A percentile compares a stretch with the other conserved stretches of the same genome.
phyloP scores from a whole-genome alignment of 331 rosid species.

The Arachis monticola region DNA sequence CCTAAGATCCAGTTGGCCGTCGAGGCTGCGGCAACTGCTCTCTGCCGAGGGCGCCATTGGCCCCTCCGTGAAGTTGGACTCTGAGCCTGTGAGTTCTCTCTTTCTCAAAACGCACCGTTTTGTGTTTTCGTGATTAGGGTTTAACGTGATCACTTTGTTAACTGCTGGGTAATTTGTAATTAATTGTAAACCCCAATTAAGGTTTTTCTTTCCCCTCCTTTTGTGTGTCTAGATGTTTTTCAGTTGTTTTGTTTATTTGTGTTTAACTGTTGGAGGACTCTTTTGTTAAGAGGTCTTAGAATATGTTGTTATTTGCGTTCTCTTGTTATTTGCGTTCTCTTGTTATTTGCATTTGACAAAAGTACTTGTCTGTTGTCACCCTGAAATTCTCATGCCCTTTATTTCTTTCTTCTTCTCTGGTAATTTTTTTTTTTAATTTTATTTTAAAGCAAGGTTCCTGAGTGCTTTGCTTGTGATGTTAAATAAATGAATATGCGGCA shows the following conservation, averaged over 20 bases:
- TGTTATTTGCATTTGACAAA: slow-evolving; percentile 52
- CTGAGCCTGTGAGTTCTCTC: slow-evolving; percentile 81
- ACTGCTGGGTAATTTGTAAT: slow-evolving; percentile 20
- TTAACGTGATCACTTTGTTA: slow-evolving; percentile 23
- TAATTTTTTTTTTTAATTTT: neutral
- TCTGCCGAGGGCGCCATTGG: slow-evolving; percentile 85
- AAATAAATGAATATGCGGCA: neutral
- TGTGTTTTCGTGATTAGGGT: slow-evolving; percentile 31
- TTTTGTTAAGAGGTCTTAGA: neutral
- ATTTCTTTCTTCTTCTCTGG: neutral
- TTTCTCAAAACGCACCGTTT: slow-evolving; percentile 17
- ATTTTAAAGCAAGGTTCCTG: neutral
- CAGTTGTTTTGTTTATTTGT: no score
- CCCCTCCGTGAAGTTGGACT: slow-evolving; percentile 81
- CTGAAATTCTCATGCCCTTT: no score
- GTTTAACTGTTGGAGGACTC: neutral
- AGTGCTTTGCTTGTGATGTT: neutral
- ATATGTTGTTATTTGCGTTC: neutral
- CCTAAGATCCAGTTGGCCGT: slow-evolving; percentile 91
- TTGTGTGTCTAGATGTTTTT: neutral
- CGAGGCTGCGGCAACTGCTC: slow-evolving; percentile 92
- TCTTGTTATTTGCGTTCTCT: slow-evolving; percentile 52
- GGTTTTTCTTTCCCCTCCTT: slow-evolving; percentile 6
- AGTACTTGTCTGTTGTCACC: neutral
- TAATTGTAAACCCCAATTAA: neutral